phyloP scores from a whole-genome alignment of 106 monocot species.

The Dendrobium catenatum region DNA sequence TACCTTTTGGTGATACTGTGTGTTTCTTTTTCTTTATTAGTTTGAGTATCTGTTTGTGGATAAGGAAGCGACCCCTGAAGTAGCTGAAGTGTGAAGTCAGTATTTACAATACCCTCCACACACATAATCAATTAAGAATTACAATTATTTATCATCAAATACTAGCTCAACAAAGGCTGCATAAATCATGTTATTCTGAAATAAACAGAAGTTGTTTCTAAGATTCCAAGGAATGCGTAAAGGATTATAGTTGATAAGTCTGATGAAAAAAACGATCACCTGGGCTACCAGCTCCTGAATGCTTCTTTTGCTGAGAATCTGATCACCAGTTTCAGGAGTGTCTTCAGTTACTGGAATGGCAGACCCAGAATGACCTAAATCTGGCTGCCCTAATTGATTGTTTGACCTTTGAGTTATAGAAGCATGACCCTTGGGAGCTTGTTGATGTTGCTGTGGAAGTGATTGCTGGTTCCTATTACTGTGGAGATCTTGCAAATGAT shows the following conservation, averaged over 20 bases:
- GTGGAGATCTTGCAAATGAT: constrained; percentile 22
- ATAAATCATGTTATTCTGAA: not conserved
- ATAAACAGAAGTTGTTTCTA: not conserved
- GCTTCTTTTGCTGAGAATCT: constrained; percentile 64
- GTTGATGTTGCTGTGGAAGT: constrained; percentile 26
- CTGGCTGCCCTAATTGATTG: constrained; percentile 16
- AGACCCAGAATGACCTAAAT: constrained; percentile 19
- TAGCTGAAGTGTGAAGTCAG: not conserved
- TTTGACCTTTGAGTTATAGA: constrained; percentile 27
- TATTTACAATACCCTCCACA: not conserved
- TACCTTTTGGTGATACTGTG: not conserved
- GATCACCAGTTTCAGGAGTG: constrained; percentile 35
- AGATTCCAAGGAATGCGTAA: not conserved
- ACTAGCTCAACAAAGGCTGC: not conserved
- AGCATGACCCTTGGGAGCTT: constrained; percentile 22
- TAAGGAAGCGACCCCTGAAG: not conserved
- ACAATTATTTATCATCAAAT: not conserved
- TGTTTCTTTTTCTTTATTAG: not conserved
- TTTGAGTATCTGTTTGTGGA: not conserved
- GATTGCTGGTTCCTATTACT: constrained; percentile 40
- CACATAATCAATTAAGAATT: constrained; percentile 2
- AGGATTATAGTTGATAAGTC: not conserved
- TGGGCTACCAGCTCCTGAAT: constrained; percentile 71
- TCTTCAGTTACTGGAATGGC: constrained; percentile 19
- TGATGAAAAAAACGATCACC: constrained; percentile 21